A percentile compares a stretch with the other conserved stretches of the same genome.
These are phyloP conservation scores for Globisporangium solare DNA, from an alignment of 352 stramenopile species.

Conservation along the genomic window DNA sequence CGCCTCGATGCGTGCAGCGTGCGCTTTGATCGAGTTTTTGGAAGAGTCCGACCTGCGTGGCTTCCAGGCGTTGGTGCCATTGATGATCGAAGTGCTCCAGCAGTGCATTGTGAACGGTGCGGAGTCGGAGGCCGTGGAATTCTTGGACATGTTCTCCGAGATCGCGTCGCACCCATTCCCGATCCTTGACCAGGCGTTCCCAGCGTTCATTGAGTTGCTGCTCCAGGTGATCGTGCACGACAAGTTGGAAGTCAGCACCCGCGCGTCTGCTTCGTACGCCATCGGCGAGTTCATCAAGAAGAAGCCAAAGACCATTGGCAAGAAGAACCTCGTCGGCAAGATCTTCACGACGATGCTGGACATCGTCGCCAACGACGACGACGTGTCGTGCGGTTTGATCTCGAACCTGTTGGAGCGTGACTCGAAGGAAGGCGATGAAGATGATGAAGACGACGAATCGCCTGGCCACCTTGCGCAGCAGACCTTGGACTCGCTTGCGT, in stretches of 20 bases:
- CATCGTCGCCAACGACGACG: constrained; percentile 72
- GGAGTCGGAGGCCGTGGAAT: constrained; percentile 79
- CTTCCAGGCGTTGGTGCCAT: constrained; percentile 72
- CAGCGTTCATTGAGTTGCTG: constrained; percentile 77
- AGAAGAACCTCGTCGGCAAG: constrained; percentile 76
- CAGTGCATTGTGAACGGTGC: constrained; percentile 76
- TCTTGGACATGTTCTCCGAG: constrained; percentile 84
- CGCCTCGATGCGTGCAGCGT: constrained; percentile 74
- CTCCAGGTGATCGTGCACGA: constrained; percentile 77
- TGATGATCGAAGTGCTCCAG: constrained; percentile 85
- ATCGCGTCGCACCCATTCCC: constrained; percentile 82
- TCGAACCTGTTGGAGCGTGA: constrained; percentile 77
- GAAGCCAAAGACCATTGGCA: constrained; percentile 87
- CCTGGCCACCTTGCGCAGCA: constrained; percentile 80
- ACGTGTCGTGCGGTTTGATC: constrained; percentile 80
- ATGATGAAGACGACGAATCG: constrained; percentile 78
- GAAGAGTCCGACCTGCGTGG: constrained; percentile 63
- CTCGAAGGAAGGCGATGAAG: constrained; percentile 35
- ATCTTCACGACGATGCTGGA: constrained; percentile 87
- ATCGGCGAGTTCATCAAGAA: constrained; percentile 86
- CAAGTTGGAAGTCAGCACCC: constrained; percentile 72
- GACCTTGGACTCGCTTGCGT: constrained; percentile 78
- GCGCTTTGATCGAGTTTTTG: constrained; percentile 75
- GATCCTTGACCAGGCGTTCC: constrained; percentile 77
- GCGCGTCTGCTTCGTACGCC: constrained; percentile 73